Base-by-base conservation (phyloP, 805 yeast genomes). In the Yarrowia keelungensis region DNA sequence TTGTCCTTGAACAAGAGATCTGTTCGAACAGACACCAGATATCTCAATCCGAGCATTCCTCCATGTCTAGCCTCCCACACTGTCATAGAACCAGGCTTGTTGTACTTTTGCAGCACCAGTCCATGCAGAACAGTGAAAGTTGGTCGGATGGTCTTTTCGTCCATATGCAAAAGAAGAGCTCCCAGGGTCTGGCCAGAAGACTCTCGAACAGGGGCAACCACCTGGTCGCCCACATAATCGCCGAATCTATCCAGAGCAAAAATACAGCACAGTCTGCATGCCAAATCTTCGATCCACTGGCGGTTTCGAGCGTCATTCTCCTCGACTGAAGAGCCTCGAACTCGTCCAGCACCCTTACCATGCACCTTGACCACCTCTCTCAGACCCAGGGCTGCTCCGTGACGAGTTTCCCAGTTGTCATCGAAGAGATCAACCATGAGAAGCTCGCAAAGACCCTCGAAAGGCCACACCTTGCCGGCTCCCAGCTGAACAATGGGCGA, bases 51-150 rank as follows among this genome's bases (percentile, higher is more conserved):
- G 12, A 95, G 84, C 88, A 95, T 87, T 61, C 98, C 99, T 73
- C 98, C 99, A 81, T 95, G 99, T 70, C 95, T 90, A 2, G 97
- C 98, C 76, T 96, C 98, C 99, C 99, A 95, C 68, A 92, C 84
- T 3, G 89, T 86, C 16, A 80, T 75, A 53, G 83, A 80, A 12
- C 81, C 77, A 1, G 81, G 86, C 26, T 85, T 69, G 47, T 76
- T 75, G 56, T 62, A 49, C 9, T 71, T 73, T 69, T 94, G 98
- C 59, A 89, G 78, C 0, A 93, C 92, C 65, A 95, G 80, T 51
- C 85, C 83, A 64, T 87, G 85, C 69, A 95, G 81, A 19, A 88
- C 87, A 11, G 81, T 75, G 75, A 92, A 94, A 0, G 91, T 86
- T 61, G 84, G 82, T 9, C 86, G 74, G 8, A 90, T 88, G 1